These are phyloP conservation scores for Casaregolazyma lundiana DNA, from an alignment of 1,139 yeast species.

Conservation along the genomic window DNA sequence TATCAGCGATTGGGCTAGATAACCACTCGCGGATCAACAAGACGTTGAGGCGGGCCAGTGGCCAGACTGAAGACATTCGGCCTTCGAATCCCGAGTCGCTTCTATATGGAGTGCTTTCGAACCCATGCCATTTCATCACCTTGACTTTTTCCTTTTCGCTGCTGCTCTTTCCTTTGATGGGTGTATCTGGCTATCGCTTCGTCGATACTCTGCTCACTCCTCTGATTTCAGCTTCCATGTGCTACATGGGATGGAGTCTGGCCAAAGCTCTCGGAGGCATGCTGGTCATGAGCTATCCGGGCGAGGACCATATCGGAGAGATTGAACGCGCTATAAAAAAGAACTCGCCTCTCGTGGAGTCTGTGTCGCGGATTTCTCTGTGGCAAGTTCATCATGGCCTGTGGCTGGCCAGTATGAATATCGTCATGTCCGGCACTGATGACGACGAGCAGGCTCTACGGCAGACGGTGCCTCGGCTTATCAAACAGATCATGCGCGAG, in stretches of 20 bases:
- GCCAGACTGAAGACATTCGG: constrained; percentile 9
- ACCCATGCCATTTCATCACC: constrained; percentile 64
- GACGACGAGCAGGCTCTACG: constrained; percentile 34
- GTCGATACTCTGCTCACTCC: constrained; percentile 37
- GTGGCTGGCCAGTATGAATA: constrained; percentile 37
- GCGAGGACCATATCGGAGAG: constrained; percentile 33
- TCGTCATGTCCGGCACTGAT: constrained; percentile 32
- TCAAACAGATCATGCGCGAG: constrained; percentile 28
- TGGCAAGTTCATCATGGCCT: constrained; percentile 43
- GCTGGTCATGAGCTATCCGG: constrained; percentile 42
- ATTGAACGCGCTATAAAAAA: constrained; percentile 26
- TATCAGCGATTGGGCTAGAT: constrained; percentile 33
- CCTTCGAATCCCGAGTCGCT: constrained; percentile 10
- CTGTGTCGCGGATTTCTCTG: constrained; percentile 33
- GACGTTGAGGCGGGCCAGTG: constrained; percentile 23
- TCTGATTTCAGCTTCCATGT: constrained; percentile 37
- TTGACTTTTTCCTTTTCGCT: constrained; percentile 46
- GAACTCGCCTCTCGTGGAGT: constrained; percentile 27
- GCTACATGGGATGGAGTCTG: constrained; percentile 39
- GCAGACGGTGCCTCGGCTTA: constrained; percentile 28
- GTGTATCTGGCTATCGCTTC: constrained; percentile 21
- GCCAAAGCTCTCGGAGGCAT: constrained; percentile 40
- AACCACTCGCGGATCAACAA: constrained; percentile 32
- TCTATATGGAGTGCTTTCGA: constrained; percentile 34
- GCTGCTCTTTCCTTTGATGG: constrained; percentile 31